phyloP scores from a whole-genome alignment of 2,329 filamentous ascomycete genomes.

The Helicocarpus griseus region DNA sequence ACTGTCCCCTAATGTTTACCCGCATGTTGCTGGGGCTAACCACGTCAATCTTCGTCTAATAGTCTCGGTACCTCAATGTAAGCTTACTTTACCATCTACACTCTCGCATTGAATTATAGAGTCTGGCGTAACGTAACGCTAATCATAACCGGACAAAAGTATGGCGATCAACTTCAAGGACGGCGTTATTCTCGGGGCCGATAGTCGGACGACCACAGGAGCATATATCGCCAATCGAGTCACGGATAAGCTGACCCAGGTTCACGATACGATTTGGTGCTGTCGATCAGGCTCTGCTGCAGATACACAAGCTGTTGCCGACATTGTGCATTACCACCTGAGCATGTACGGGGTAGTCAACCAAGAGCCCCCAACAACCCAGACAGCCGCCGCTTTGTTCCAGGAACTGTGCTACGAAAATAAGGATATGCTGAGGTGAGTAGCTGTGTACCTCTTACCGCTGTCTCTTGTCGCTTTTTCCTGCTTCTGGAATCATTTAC shows the following conservation, averaged over 20 bases:
- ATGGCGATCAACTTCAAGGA: constrained; percentile 99
- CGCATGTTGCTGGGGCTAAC: not conserved
- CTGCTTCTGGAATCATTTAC: constrained; percentile 7
- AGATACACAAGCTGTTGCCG: constrained; percentile 94
- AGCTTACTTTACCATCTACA: constrained; percentile 24
- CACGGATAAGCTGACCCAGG: constrained; percentile 96
- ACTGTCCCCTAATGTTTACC: not conserved
- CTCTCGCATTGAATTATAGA: no score
- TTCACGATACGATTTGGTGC: constrained; percentile 99
- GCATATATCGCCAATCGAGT: constrained; percentile 98
- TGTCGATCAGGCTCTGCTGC: constrained; percentile 95
- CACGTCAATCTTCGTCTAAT: constrained; percentile 5
- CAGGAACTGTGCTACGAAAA: constrained; percentile 97
- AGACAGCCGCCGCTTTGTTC: constrained; percentile 90
- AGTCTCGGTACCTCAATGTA: constrained; percentile 97
- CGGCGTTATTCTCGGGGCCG: constrained; percentile 91
- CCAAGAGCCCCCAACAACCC: constrained; percentile 81
- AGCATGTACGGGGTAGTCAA: constrained; percentile 86
- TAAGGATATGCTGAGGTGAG: constrained; percentile 84
- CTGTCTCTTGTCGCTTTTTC: not conserved
- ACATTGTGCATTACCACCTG: constrained; percentile 95
- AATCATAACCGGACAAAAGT: constrained; percentile 36
- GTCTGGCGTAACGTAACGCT: constrained; percentile 17
- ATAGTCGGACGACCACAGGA: constrained; percentile 94
- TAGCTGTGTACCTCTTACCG: constrained; percentile 11